These are phyloP conservation scores for Oryza nivara DNA, from an alignment of 176 grass and related monocot species.

Conservation along the genomic window DNA sequence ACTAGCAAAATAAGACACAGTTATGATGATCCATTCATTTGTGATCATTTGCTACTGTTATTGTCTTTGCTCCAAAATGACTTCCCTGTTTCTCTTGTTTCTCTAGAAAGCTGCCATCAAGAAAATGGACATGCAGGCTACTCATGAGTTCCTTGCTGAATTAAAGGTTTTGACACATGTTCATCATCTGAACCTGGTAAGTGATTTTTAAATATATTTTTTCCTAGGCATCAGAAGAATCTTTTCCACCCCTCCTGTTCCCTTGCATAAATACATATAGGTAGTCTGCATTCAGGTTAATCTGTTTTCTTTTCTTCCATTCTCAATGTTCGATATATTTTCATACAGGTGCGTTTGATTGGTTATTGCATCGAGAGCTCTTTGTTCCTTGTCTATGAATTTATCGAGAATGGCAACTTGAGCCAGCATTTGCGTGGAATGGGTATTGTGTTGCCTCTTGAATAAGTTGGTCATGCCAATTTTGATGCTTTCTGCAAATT, in stretches of 20 bases:
- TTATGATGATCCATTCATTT: constrained; percentile 28
- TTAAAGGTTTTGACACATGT: constrained; percentile 98
- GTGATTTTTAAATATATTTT: constrained; percentile 25
- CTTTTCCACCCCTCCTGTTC: neutral
- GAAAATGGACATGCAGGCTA: constrained; percentile 95
- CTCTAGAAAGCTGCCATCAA: constrained; percentile 94
- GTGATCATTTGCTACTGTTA: constrained; percentile 12
- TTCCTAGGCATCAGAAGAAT: neutral
- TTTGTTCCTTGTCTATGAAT: constrained; percentile 95
- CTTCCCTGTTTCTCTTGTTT: constrained; percentile 36
- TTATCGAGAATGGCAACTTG: constrained; percentile 90
- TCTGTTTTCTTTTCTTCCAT: neutral
- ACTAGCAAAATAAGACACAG: neutral
- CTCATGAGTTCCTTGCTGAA: constrained; percentile 92
- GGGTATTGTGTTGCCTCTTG: constrained; percentile 52
- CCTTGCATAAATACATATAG: neutral
- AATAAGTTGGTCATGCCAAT: neutral
- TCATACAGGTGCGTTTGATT: constrained; percentile 78
- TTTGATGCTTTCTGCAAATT: constrained; percentile 45
- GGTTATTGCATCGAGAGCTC: constrained; percentile 88
- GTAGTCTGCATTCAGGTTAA: constrained; percentile 8
- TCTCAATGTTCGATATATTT: constrained; percentile 26
- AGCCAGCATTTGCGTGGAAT: constrained; percentile 81
- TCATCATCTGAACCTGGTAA: constrained; percentile 98
- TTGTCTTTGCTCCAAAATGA: constrained; percentile 34